Percentiles rank a stretch among this genome's conserved stretches.
These are phyloP conservation scores for Cryptococcus hybrid DNA, from an alignment of 1,284 basidiomycete species.

Conservation along the genomic window DNA sequence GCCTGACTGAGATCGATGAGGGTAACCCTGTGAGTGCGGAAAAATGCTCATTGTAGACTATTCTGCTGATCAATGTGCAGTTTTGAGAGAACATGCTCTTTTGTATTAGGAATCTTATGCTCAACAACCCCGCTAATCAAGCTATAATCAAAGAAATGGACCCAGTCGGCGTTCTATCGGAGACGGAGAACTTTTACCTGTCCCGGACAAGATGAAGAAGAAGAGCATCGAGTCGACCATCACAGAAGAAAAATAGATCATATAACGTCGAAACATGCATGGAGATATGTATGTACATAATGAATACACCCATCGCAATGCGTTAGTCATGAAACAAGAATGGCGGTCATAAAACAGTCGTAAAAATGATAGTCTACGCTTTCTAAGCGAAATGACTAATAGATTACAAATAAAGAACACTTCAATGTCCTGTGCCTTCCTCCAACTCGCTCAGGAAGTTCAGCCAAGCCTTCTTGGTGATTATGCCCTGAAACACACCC, in stretches of 20 bases:
- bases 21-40: constrained; percentile 70
- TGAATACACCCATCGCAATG: too few species aligned
- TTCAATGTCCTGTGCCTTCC: constrained; percentile 32
- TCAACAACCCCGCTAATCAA: constrained; percentile 74
- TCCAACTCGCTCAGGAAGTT: constrained; percentile 73
- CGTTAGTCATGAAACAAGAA: too few species aligned
- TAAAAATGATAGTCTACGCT: too few species aligned
- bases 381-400: too few species aligned
- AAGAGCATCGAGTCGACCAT: background rate
- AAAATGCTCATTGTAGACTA: background rate
- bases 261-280: too few species aligned
- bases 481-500: constrained; percentile 82
- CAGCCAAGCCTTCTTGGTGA: constrained; percentile 92
- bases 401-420: too few species aligned
- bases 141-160: constrained; percentile 69
- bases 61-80: constrained; percentile 49
- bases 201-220: constrained; percentile 46
- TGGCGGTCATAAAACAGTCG: too few species aligned
- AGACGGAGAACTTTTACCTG: constrained; percentile 57
- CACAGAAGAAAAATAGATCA: too few species aligned
- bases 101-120: constrained; percentile 71
- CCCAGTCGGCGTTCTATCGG: constrained; percentile 57
- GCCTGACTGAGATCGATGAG: constrained; percentile 83
- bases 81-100: constrained; percentile 84
- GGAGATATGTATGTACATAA: too few species aligned